Evolutionary conservation across 352 stramenopile species (phyloP).

Genomic region (Phytophthora multivora): DNA sequence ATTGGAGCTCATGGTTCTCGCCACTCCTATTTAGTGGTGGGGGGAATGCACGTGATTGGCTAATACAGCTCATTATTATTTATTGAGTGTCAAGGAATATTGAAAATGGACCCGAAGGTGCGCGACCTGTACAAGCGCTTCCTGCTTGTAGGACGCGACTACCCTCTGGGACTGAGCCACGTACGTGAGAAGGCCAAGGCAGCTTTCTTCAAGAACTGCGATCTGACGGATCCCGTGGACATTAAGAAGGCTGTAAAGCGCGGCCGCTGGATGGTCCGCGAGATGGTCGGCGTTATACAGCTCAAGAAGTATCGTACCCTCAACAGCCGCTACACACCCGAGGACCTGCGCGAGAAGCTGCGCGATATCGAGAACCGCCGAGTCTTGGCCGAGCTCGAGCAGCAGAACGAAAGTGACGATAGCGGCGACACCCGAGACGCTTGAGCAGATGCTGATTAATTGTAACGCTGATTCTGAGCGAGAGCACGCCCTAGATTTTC

Average conservation of each 20-base stretch:
- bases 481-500: constrained; percentile 3
- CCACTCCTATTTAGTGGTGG: background rate
- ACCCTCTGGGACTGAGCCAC: constrained; percentile 92
- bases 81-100: background rate
- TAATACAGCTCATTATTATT: background rate
- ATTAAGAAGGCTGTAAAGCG: constrained; percentile 93
- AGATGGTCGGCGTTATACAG: constrained; percentile 97
- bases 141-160: constrained; percentile 94
- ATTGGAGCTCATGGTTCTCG: constrained; percentile 20
- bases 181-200: constrained; percentile 92
- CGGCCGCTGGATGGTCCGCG: constrained; percentile 93
- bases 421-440: background rate
- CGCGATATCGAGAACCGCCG: constrained; percentile 51
- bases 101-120: constrained; percentile 92
- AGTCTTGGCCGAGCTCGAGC: constrained; percentile 20
- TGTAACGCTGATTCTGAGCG: constrained; percentile 4
- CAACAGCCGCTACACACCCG: constrained; percentile 91
- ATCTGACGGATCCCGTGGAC: constrained; percentile 68
- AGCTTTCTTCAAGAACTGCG: constrained; percentile 88
- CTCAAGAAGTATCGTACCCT: constrained; percentile 98
- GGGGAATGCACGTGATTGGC: constrained; percentile 18
- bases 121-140: constrained; percentile 96
- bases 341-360: constrained; percentile 72
- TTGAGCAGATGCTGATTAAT: constrained; percentile 4
- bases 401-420: background rate